Evolutionary conservation across 140 eudicot species (phyloP), one percentile per base, ranked within the genome.

Genomic region (Bidens hawaiensis): DNA sequence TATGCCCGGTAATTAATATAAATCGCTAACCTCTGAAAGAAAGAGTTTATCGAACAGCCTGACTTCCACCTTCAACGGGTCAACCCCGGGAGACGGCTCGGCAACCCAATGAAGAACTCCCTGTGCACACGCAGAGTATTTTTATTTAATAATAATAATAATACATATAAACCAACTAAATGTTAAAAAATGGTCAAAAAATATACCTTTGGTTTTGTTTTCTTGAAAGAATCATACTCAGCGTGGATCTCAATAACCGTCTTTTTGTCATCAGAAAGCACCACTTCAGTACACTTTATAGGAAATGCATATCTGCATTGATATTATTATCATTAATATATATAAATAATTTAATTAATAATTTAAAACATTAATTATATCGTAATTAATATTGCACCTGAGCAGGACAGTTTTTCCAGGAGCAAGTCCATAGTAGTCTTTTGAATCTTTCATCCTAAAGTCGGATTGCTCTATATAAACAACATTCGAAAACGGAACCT

Each of bases 81-180:
- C 82, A 53, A 81, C 79, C 45, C 97, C 97, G 30, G 95, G 90
- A 51, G 95, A 70, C 50, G 90, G 84, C 65, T 88, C 90, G 19
- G 97, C 88, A 47, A 85, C 95, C 99, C 99, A 94, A 74, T 88
- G 99, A 68, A 94, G 87, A 71, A 93, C 95, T 16, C 99, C 99
- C 99, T n/a, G n/a, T 88, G 81, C 49, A 75, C 13, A 67, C 45
- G 27, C 42, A 53, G 2, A 5, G 15, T 50, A 15, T 28, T 5
- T 49, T 18, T 8, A 10, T 61, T n/a, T n/a, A n/a, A n/a, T n/a
- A n/a, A n/a, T n/a, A n/a, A n/a, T 51, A 3, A 47, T 5, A 40
- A 54, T 65, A 18, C 8, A 13, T 27, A n/a, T 41, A 55, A 24
- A 14, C 3, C 9, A 4, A 25, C 18, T 2, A 53, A 13, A 30